Evolutionary conservation across 2,329 filamentous ascomycete species (phyloP).

Genomic region (Zarea fungicola): DNA sequence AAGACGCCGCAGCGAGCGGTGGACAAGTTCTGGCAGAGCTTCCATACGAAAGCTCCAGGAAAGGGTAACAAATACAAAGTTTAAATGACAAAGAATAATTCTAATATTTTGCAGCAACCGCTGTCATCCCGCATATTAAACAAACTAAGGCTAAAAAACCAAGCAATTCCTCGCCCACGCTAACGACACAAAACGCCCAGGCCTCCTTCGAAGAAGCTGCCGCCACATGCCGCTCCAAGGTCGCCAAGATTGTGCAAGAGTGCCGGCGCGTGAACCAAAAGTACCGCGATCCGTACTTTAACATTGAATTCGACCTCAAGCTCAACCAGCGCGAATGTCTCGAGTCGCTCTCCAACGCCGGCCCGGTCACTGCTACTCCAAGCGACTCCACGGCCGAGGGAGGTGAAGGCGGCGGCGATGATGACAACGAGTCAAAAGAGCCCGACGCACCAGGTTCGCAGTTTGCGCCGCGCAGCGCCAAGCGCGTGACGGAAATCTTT

Average conservation of each 20-base stretch:
- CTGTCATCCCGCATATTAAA: background rate
- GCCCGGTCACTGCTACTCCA: constrained; percentile 3
- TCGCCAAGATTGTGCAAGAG: constrained; percentile 54
- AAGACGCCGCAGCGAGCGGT: constrained; percentile 5
- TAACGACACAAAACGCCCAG: constrained; percentile 30
- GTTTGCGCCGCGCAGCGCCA: constrained; percentile 51
- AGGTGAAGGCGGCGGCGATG: background rate
- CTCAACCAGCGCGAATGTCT: constrained; percentile 46
- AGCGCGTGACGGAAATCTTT: constrained; percentile 70
- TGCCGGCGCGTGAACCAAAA: constrained; percentile 77
- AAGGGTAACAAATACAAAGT: constrained; percentile 4
- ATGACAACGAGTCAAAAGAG: background rate
- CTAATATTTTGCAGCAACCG: constrained; percentile 3
- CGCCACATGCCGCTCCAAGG: constrained; percentile 61
- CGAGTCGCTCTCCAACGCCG: constrained; percentile 36
- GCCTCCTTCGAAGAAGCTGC: constrained; percentile 70
- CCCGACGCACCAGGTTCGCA: constrained; percentile 19
- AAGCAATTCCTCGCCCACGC: constrained; percentile 44
- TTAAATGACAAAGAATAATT: background rate
- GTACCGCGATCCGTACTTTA: constrained; percentile 82
- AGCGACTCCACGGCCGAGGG: constrained; percentile 9
- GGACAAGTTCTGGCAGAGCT: constrained; percentile 11
- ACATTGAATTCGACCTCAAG: constrained; percentile 74
- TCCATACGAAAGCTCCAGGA: constrained; percentile 10
- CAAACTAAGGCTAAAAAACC: constrained; percentile 31